These are phyloP conservation scores for Globisporangium irregulare DNA, from an alignment of 352 stramenopile species.

Conservation along the genomic window DNA sequence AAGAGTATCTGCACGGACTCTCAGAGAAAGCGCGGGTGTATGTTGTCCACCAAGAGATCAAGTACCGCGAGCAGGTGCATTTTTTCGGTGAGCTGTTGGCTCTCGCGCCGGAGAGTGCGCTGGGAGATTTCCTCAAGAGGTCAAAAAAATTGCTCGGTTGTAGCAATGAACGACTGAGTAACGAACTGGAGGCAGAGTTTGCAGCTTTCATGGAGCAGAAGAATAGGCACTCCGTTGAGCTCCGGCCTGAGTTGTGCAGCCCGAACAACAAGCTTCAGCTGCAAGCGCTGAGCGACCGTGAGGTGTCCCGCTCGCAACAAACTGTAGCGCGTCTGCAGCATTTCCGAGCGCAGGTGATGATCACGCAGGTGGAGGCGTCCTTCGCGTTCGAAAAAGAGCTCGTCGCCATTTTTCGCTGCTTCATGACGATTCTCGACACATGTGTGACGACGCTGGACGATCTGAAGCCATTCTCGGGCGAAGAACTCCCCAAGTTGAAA, in stretches of 20 bases:
- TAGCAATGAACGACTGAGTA: conserved; percentile 11
- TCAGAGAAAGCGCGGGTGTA: conserved; percentile 60
- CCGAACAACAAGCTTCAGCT: conserved; percentile 61
- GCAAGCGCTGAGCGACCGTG: conserved; percentile 47
- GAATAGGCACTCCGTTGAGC: conserved; percentile 38
- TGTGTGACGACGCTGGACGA: conserved; percentile 63
- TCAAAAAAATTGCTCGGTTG: conserved; percentile 23
- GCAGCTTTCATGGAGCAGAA: conserved; percentile 45
- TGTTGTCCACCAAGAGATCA: conserved; percentile 44
- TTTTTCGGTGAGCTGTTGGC: conserved; percentile 57
- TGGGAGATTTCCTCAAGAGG: conserved; percentile 36
- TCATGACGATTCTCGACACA: conserved; percentile 53
- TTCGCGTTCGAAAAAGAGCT: conserved; percentile 52
- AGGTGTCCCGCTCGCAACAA: conserved; percentile 36
- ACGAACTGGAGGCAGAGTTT: conserved; percentile 34
- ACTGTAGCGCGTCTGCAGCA: conserved; percentile 28
- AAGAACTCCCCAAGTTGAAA: conserved; percentile 48
- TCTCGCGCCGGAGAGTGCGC: conserved; percentile 39
- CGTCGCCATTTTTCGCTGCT: conserved; percentile 34
- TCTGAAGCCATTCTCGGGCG: conserved; percentile 40
- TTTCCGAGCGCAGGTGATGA: conserved; percentile 34
- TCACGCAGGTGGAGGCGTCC: conserved; percentile 26
- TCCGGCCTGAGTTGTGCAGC: conserved; percentile 74
- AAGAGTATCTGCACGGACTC: conserved; percentile 66
- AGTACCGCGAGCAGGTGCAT: conserved; percentile 61